Conservation (phyloP, 108 stramenopile genomes). For the Stephanodiscus minutulus region DNA sequence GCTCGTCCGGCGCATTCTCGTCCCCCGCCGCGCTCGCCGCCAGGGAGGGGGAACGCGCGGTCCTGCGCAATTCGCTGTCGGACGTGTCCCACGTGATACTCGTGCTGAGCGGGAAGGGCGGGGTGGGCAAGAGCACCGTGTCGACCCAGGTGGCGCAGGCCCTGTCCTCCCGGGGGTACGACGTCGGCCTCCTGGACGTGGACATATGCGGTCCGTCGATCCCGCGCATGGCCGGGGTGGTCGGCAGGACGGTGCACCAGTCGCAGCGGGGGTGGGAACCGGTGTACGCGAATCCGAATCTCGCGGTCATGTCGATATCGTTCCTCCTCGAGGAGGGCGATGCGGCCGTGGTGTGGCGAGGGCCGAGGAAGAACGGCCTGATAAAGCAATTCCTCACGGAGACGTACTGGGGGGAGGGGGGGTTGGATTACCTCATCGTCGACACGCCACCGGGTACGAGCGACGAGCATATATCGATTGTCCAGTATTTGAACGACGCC, state of each 20-base stretch:
- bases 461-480: constrained; percentile 99
- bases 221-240: constrained; percentile 88
- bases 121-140: constrained; percentile 97
- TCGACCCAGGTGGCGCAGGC: constrained; percentile 93
- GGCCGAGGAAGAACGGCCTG: constrained; percentile 98
- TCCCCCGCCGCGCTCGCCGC: constrained; percentile 68
- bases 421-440: constrained; percentile 95
- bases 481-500: constrained; percentile 93
- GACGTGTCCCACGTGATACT: constrained; percentile 92
- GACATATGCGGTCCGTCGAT: constrained; percentile 99
- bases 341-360: constrained; percentile 98
- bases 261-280: constrained; percentile 97
- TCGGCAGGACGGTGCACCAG: constrained; percentile 72
- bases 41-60: constrained; percentile 52
- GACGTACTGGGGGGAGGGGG: constrained; percentile 88
- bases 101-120: constrained; percentile 98
- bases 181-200: constrained; percentile 96
- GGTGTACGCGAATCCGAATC: constrained; percentile 89
- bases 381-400: constrained; percentile 99
- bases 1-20: constrained; percentile 87
- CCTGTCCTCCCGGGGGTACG: constrained; percentile 84
- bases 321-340: constrained; percentile 94
- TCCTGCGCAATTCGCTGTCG: constrained; percentile 68
- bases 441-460: constrained; percentile 99
- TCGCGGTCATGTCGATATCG: constrained; percentile 97